These are phyloP conservation scores for Heterobasidion parviporum DNA, from an alignment of 1,284 basidiomycete genomes.

Conservation along the genomic window DNA sequence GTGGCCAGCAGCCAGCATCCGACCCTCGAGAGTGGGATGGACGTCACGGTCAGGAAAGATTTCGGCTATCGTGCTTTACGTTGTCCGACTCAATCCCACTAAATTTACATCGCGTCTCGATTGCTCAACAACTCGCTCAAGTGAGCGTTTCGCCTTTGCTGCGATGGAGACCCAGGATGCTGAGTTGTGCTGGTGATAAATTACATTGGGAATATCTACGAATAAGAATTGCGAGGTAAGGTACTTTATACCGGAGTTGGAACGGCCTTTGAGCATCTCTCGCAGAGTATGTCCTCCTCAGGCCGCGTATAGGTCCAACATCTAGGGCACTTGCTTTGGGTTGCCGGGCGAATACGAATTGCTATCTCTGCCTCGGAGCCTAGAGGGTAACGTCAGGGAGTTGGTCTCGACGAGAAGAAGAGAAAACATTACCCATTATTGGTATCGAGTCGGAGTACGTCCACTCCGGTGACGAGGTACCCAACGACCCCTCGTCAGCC, in stretches of 20 bases:
- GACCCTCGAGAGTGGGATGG: neutral
- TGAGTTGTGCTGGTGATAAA: neutral
- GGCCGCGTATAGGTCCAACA: slow-evolving; percentile 68
- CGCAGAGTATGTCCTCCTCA: slow-evolving; percentile 44
- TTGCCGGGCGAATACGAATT: slow-evolving; percentile 47
- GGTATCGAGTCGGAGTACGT: slow-evolving; percentile 32
- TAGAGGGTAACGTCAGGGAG: neutral
- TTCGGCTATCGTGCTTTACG: no score
- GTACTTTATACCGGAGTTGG: slow-evolving; percentile 4
- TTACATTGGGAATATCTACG: slow-evolving; percentile 1
- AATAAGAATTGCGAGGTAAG: neutral
- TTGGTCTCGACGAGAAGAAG: slow-evolving; percentile 2
- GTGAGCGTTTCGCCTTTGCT: no score
- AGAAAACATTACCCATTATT: slow-evolving; percentile 31
- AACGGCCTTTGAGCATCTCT: slow-evolving; percentile 39
- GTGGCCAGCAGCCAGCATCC: neutral
- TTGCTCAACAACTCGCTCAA: neutral
- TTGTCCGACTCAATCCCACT: no score
- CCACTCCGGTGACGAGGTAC: slow-evolving; percentile 35
- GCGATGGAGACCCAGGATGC: neutral
- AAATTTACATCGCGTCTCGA: no score
- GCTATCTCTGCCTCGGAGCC: slow-evolving; percentile 26
- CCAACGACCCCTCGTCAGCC: slow-evolving; percentile 31
- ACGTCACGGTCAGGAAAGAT: no score
- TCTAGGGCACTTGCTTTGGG: slow-evolving; percentile 58